A percentile compares a stretch with the other conserved stretches of the same genome.
These are phyloP conservation scores for Venturia pyrina DNA, from an alignment of 2,329 filamentous ascomycete genomes.

Conservation along the genomic window DNA sequence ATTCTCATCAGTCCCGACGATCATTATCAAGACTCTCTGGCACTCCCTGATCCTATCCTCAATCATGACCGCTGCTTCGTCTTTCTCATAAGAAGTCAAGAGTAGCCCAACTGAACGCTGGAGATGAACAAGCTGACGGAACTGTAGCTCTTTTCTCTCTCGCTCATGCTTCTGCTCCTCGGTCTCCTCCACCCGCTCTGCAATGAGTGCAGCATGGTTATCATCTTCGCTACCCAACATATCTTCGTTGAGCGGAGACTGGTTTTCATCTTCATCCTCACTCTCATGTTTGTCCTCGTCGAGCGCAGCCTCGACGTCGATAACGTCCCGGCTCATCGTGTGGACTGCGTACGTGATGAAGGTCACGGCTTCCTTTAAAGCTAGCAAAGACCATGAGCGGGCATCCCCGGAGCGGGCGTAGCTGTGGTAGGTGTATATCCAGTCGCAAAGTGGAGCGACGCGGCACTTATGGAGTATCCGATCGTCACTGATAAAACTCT, in stretches of 20 bases:
- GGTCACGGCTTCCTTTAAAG: not conserved
- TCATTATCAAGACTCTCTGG: not conserved
- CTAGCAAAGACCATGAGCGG: not conserved
- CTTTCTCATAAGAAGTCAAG: not conserved
- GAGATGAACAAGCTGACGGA: not conserved
- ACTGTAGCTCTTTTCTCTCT: not conserved
- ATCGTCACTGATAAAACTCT: not conserved
- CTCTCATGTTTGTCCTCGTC: not conserved
- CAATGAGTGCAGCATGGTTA: not conserved
- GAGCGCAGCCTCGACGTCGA: not conserved
- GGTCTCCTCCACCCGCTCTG: not conserved
- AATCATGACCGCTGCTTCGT: not conserved
- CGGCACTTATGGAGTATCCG: not conserved
- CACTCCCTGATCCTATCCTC: not conserved
- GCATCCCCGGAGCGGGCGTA: not conserved
- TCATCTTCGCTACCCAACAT: not conserved
- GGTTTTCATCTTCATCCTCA: not conserved
- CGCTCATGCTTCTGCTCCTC: not conserved
- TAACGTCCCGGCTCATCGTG: not conserved
- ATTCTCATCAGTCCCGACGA: not conserved
- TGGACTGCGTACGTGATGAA: not conserved
- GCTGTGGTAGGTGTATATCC: not conserved
- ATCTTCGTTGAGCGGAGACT: not conserved
- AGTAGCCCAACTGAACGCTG: not conserved
- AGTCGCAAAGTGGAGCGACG: not conserved